phyloP scores from a whole-genome alignment of 768 basidiomycete species.

The Mycena capillaripes region DNA sequence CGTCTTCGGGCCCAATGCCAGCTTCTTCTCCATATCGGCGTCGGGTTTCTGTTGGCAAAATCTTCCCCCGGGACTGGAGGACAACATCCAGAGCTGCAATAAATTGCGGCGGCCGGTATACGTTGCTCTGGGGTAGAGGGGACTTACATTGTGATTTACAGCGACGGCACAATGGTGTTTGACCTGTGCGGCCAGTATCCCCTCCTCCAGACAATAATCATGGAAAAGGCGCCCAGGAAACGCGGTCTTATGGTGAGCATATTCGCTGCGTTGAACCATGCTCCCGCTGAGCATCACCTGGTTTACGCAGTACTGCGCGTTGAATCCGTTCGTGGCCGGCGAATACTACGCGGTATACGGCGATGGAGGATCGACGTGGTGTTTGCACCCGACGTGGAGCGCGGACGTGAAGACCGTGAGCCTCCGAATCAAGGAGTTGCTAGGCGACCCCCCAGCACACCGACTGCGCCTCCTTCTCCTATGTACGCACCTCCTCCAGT shows the following conservation, averaged over 20 bases:
- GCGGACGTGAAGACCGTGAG: background rate
- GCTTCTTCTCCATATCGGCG: conserved; percentile 27
- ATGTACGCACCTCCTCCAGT: background rate
- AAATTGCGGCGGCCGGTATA: conserved; percentile 21
- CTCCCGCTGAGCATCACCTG: conserved; percentile 1
- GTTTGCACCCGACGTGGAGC: conserved; percentile 1
- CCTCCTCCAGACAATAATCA: conserved; percentile 21
- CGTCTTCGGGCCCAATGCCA: conserved; percentile 25
- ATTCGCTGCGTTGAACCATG: conserved; percentile 4
- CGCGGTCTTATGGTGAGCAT: conserved; percentile 23
- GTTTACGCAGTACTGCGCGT: conserved; percentile 3
- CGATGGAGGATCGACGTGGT: background rate
- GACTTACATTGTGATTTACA: conserved; percentile 27
- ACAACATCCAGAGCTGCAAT: conserved; percentile 16
- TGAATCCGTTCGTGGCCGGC: background rate
- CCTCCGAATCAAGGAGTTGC: conserved; percentile 6
- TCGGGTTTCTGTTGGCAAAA: conserved; percentile 33
- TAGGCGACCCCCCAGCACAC: conserved; percentile 1
- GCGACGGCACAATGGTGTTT: conserved; percentile 26
- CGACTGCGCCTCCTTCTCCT: background rate
- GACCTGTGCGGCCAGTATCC: conserved; percentile 31
- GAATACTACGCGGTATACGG: conserved; percentile 11
- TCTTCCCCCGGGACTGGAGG: conserved; percentile 23
- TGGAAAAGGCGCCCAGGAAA: conserved; percentile 3
- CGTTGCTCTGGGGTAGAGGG: conserved; percentile 27